A percentile compares a stretch with the other conserved stretches of the same genome.
Conservation (phyloP, 805 yeast species). For the Pichia manshurica region DNA sequence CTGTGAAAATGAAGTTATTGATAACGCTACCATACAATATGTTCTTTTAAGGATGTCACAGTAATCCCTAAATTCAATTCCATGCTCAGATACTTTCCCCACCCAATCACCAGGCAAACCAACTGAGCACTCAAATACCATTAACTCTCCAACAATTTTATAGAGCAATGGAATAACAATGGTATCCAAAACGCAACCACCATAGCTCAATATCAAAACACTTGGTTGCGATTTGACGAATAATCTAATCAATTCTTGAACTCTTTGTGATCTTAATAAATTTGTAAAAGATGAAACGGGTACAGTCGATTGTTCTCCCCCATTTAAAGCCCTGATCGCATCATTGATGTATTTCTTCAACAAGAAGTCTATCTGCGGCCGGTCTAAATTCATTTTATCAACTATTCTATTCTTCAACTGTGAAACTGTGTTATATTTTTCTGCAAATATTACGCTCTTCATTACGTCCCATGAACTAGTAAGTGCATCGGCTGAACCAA, state of each 20-base stretch:
- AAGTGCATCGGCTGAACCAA: conserved; percentile 22
- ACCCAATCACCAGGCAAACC: conserved; percentile 11
- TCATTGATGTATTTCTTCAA: conserved; percentile 12
- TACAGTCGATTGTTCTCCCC: conserved; percentile 2
- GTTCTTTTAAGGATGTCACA: conserved; percentile 23
- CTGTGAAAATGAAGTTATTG: conserved; percentile 24
- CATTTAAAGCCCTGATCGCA: conserved; percentile 18
- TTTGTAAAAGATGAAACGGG: conserved; percentile 17
- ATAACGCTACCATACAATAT: conserved; percentile 22
- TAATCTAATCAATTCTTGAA: conserved; percentile 22
- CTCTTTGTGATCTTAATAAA: conserved; percentile 17
- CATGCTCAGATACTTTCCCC: conserved; percentile 7
- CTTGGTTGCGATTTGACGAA: conserved; percentile 22
- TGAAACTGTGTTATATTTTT: conserved; percentile 16
- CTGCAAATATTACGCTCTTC: conserved; percentile 26
- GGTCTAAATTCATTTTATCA: conserved; percentile 18
- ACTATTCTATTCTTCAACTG: conserved; percentile 19
- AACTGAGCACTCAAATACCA: conserved; percentile 15
- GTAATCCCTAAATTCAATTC: conserved; percentile 15
- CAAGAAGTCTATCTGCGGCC: neutral
- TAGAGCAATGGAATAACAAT: conserved; percentile 23
- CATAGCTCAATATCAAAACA: conserved; percentile 19
- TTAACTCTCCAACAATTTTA: conserved; percentile 23
- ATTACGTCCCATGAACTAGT: conserved; percentile 19
- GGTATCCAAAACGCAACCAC: conserved; percentile 23